A percentile compares a stretch with the other conserved stretches of the same genome.
These are phyloP conservation scores for Annulohypoxylon stygium DNA, from an alignment of 495 filamentous ascomycete genomes.

Conservation along the genomic window DNA sequence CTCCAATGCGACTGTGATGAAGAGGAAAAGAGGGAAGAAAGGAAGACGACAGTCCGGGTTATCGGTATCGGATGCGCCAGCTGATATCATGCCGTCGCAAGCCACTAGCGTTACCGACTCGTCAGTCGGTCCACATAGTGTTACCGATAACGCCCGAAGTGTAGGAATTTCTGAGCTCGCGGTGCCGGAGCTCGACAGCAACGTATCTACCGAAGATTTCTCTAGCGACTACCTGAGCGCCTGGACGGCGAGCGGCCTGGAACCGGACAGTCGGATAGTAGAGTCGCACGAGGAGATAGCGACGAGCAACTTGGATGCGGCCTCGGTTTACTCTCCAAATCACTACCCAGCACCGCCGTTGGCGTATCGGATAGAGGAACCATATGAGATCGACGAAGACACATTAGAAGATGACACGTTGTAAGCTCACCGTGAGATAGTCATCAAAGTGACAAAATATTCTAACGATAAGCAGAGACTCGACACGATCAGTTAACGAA, in stretches of 20 bases:
- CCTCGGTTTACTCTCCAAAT: slow-evolving; percentile 50
- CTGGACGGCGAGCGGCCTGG: slow-evolving; percentile 44
- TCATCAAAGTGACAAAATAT: not conserved
- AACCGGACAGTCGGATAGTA: slow-evolving; percentile 32
- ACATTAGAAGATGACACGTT: slow-evolving; percentile 60
- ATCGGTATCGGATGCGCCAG: slow-evolving; percentile 34
- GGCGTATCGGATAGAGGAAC: slow-evolving; percentile 44
- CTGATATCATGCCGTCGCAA: slow-evolving; percentile 47
- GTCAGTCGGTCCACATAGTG: slow-evolving; percentile 40
- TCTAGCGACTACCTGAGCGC: slow-evolving; percentile 51
- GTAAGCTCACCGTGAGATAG: slow-evolving; percentile 46
- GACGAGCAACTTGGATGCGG: slow-evolving; percentile 42
- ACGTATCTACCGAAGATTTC: slow-evolving; percentile 50
- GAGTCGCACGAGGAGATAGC: slow-evolving; percentile 43
- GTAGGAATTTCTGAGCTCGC: slow-evolving; percentile 43
- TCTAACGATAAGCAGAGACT: slow-evolving; percentile 44
- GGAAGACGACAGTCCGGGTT: slow-evolving; percentile 29
- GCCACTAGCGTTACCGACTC: slow-evolving; percentile 45
- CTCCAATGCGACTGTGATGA: slow-evolving; percentile 33
- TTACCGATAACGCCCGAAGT: slow-evolving; percentile 31
- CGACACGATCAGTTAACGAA: slow-evolving; percentile 70
- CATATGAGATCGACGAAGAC: slow-evolving; percentile 47
- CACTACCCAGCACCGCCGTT: slow-evolving; percentile 52
- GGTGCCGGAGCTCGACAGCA: slow-evolving; percentile 49
- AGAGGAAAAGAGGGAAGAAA: slow-evolving; percentile 36